Base-by-base conservation (phyloP, 129 eudicot species). In the Pittosporum tobira region DNA sequence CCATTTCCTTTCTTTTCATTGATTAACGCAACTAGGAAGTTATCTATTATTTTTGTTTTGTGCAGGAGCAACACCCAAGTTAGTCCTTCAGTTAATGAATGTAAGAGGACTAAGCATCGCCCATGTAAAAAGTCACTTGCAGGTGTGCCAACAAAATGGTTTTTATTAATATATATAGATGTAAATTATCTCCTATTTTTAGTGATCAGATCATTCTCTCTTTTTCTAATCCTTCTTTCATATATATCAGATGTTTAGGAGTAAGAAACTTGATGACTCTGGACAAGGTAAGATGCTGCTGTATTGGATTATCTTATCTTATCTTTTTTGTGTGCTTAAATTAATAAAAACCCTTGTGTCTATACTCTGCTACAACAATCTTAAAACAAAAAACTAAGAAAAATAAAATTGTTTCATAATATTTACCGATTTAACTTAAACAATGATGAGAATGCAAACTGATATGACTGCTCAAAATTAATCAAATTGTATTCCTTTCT, bases 71-170 rank as follows among this genome's bases (percentile, higher is more conserved):
- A 87, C 96, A 26, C 96, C 96, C 0, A 87, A 87, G 56, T 81
- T 84, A 14, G 88, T 83, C 51, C 88, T 83, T 68, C 96, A 87
- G 62, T 54, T 80, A 67, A 87, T 87, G 96, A 87, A 87, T 67
- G 93, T 83, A 24, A 83, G 88, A 77, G 96, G 96, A 49, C 83
- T 87, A 52, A 77, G 90, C 72, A 87, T 87, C 40, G 81, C 96
- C 48, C 96, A 87, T 70, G 96, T 87, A 25, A 87, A 87, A 77
- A 87, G 96, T 75, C 96, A 87, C 76, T 74, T 87, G 69, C 96
- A 87, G 88, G 96, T 83, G 94, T 78, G 44, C 11, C n/a, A 6
- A 69, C 25, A 51, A 36, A 34, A 34, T 34, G 40, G 7, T 22
- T 30, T 22, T 54, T 23, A 20, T 54, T 23, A 20, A 15, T 23